A percentile compares a stretch with the other conserved stretches of the same genome.
phyloP scores from a whole-genome alignment of 768 basidiomycete genomes.

The Tubosaeta sp. region DNA sequence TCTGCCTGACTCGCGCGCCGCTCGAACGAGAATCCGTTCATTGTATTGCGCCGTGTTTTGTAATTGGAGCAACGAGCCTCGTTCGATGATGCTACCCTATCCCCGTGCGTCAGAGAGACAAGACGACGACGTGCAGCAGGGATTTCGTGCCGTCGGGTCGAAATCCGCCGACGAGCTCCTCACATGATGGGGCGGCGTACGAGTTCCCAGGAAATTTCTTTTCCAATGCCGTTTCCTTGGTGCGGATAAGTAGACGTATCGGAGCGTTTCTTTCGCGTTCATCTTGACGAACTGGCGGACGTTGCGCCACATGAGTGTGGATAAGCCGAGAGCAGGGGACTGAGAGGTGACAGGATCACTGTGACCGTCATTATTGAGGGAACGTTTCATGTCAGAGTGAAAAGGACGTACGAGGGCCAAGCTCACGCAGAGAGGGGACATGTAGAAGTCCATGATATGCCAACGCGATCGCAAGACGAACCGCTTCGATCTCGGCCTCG shows the following conservation, averaged over 20 bases:
- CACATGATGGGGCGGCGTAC: slow-evolving; percentile 83
- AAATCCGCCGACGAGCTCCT: slow-evolving; percentile 92
- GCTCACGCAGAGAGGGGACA: slow-evolving; percentile 72
- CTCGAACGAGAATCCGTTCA: slow-evolving; percentile 74
- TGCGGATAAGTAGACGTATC: slow-evolving; percentile 90
- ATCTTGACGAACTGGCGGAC: slow-evolving; percentile 88
- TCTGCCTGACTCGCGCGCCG: slow-evolving; percentile 73
- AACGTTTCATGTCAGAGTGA: background rate
- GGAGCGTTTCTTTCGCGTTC: slow-evolving; percentile 90
- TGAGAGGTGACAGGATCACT: slow-evolving; percentile 71
- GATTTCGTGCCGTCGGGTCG: slow-evolving; percentile 84
- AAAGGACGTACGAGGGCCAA: slow-evolving; percentile 63
- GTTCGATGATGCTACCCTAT: slow-evolving; percentile 85
- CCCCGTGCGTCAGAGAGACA: background rate
- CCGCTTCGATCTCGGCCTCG: slow-evolving; percentile 87
- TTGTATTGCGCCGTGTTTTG: slow-evolving; percentile 65
- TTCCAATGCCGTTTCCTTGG: slow-evolving; percentile 64
- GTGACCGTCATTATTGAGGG: background rate
- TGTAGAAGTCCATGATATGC: slow-evolving; percentile 91
- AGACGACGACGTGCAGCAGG: background rate
- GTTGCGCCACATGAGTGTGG: slow-evolving; percentile 88
- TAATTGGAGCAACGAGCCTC: slow-evolving; percentile 73
- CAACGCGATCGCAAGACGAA: slow-evolving; percentile 88
- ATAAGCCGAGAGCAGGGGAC: slow-evolving; percentile 73
- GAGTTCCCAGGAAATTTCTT: slow-evolving; percentile 81